Base-by-base conservation (phyloP, 805 yeast species). In the Suhomyces kilbournensis region DNA sequence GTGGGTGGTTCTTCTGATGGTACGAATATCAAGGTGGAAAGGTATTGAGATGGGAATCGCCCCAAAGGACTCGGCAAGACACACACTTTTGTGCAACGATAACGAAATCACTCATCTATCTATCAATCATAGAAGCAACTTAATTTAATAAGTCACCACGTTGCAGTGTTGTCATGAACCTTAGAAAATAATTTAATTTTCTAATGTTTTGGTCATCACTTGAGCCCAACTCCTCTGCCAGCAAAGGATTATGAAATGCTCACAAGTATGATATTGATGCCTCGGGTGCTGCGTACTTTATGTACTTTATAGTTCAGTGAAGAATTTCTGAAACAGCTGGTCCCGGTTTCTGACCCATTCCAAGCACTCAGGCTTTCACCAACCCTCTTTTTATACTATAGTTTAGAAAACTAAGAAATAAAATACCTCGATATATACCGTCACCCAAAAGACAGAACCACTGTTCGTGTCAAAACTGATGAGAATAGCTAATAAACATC, bases 141-240 rank as follows among this genome's bases (percentile, higher is more conserved):
- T 47, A 47, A 47, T 25, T 25, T 23, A 47, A 47, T 47, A 47
- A 47, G 49, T 47, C 35, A 45, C 47, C n/a, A 15, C 15, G 46
- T 26, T 20, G 45, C 28, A 42, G 43, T 32, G 35, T 32, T 7
- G 35, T 32, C 35, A 32, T 30, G n/a, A 28, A 8, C 9, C 5
- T 32, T 32, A 5, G 35, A n/a, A 32, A 32, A n/a, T n/a, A n/a
- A n/a, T n/a, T n/a, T n/a, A n/a, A n/a, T n/a, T n/a, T n/a, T n/a
- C n/a, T n/a, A n/a, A n/a, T n/a, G n/a, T n/a, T n/a, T n/a, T n/a
- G n/a, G n/a, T n/a, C n/a, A n/a, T 35, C 17, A 35, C 40, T 17
- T 17, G 42, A 38, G 12, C 4, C 17, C 12, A 23, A 17, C 20
- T 17, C 42, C 42, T 38, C n/a, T 38, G 42, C 42, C 42, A 38